phyloP scores from a whole-genome alignment of 106 monocot genomes.

The Amphibolis antarctica region DNA sequence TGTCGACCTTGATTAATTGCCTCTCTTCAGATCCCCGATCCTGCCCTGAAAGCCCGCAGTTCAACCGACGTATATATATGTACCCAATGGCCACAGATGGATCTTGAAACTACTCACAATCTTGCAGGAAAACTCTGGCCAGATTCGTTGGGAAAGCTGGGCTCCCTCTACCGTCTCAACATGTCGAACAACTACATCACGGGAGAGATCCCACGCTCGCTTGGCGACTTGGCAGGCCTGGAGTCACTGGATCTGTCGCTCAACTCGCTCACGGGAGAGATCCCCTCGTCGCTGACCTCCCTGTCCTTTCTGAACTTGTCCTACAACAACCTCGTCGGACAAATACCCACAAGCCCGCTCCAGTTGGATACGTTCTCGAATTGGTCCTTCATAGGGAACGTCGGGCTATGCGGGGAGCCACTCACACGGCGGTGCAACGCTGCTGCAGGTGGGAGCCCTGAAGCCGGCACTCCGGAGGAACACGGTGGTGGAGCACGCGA shows the following conservation, averaged over 20 bases:
- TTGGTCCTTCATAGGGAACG: slow-evolving; percentile 34
- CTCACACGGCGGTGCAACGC: slow-evolving; percentile 16
- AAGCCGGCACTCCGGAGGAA: no score
- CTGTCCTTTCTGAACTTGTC: slow-evolving; percentile 47
- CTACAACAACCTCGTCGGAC: slow-evolving; percentile 35
- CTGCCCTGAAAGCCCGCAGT: slow-evolving; percentile 13
- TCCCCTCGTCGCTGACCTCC: slow-evolving; percentile 40
- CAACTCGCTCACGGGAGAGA: slow-evolving; percentile 44
- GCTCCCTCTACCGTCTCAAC: slow-evolving; percentile 32
- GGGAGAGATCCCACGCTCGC: slow-evolving; percentile 30
- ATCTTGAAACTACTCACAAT: slow-evolving; percentile 33
- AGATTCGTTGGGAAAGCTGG: slow-evolving; percentile 24
- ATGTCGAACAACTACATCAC: slow-evolving; percentile 42
- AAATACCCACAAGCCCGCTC: slow-evolving; percentile 22
- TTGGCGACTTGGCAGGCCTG: slow-evolving; percentile 29
- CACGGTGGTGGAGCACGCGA: no score
- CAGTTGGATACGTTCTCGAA: slow-evolving; percentile 40
- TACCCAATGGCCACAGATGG: slow-evolving; percentile 22
- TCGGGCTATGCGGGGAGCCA: slow-evolving; percentile 44
- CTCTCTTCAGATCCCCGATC: slow-evolving; percentile 29
- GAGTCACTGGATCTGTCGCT: slow-evolving; percentile 60
- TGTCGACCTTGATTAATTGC: slow-evolving; percentile 45
- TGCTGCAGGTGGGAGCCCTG: no score
- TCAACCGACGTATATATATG: slow-evolving; percentile 35
- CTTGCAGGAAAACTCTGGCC: slow-evolving; percentile 56